Percentiles rank a stretch among this genome's conserved stretches.
phyloP scores from a whole-genome alignment of 164 flowering plant species.

The Protea cynaroides region DNA sequence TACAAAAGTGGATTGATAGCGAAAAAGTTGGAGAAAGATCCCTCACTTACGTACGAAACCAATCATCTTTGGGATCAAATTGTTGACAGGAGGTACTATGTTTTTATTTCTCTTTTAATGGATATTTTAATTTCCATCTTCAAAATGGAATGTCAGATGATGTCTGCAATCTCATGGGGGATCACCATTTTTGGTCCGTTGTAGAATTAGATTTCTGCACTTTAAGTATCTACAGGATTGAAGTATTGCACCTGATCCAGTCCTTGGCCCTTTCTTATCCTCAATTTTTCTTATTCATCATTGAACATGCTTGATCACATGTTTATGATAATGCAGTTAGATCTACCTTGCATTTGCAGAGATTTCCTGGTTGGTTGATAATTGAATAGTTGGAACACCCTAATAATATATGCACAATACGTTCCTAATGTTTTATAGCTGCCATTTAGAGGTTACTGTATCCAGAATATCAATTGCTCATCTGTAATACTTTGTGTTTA shows the following conservation, averaged over 20 bases:
- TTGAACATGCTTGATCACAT: not conserved
- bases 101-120: not conserved
- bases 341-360: not conserved
- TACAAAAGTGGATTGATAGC: constrained; percentile 67
- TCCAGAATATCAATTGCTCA: no score
- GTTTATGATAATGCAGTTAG: not conserved
- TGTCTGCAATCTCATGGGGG: not conserved
- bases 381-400: not conserved
- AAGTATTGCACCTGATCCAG: not conserved
- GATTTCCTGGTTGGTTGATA: not conserved
- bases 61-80: constrained; percentile 76
- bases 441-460: no score
- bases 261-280: not conserved
- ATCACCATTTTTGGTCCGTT: not conserved
- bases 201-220: not conserved
- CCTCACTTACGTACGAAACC: constrained; percentile 70
- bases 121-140: not conserved
- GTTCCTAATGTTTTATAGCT: no score
- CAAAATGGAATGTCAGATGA: not conserved
- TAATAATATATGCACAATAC: not conserved
- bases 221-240: not conserved
- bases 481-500: no score
- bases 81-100: constrained; percentile 60
- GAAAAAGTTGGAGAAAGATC: constrained; percentile 83
- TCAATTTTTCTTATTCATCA: not conserved